Conservation (phyloP, 2,329 filamentous ascomycete genomes). For the Metarhizium rileyi region DNA sequence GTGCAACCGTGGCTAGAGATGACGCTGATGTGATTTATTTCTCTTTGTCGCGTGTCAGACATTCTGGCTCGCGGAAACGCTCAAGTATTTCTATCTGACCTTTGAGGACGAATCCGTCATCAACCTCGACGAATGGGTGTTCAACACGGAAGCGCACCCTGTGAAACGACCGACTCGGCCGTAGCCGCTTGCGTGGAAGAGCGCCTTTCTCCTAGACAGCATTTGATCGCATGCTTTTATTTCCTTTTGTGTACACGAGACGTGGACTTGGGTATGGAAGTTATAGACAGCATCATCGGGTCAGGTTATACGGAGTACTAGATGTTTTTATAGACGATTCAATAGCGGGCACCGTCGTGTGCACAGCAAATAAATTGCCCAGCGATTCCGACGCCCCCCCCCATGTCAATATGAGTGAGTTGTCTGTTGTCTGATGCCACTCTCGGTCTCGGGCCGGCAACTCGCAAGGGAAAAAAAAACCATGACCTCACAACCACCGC, state of each 20-base stretch:
- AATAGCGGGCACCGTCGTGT: too few species aligned
- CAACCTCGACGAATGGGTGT: constrained; percentile 61
- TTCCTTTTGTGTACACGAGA: not conserved
- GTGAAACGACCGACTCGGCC: constrained; percentile 23
- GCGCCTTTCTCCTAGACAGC: not conserved
- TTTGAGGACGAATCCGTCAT: constrained; percentile 55
- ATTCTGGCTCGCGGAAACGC: constrained; percentile 67
- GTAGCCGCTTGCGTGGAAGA: constrained; percentile 1
- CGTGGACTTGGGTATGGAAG: too few species aligned
- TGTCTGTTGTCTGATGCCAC: too few species aligned
- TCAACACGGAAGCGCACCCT: constrained; percentile 50
- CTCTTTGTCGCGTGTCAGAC: constrained; percentile 22
- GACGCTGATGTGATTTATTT: not conserved
- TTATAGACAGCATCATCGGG: too few species aligned
- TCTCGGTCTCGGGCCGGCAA: too few species aligned
- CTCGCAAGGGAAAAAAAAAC: too few species aligned
- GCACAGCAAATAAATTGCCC: too few species aligned
- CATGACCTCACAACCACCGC: constrained; percentile 10
- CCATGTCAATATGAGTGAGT: too few species aligned
- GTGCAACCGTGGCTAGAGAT: not conserved
- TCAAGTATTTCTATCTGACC: constrained; percentile 70
- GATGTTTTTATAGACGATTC: too few species aligned
- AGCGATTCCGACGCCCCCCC: too few species aligned
- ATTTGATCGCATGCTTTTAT: not conserved
- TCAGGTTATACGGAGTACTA: too few species aligned